Evolutionary conservation across 495 filamentous ascomycete species (phyloP).

Genomic region (Opeltia flavorubescens): DNA sequence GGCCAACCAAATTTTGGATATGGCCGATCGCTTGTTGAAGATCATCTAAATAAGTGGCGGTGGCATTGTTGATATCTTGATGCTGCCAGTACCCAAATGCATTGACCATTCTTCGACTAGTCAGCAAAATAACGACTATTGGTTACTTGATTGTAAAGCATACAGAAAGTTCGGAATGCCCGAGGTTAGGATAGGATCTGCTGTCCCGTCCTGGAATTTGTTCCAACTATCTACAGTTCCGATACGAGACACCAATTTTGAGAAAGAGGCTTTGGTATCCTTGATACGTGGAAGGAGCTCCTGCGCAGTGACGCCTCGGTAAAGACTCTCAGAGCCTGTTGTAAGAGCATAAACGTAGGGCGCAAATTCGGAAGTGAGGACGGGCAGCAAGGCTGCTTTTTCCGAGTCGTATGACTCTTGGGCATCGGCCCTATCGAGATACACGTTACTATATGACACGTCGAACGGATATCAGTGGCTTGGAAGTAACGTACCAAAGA

Average conservation of each 20-base stretch:
- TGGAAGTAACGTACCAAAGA: conserved; percentile 42
- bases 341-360: conserved; percentile 59
- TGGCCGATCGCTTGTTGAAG: conserved; percentile 56
- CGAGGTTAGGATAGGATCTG: conserved; percentile 46
- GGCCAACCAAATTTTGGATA: conserved; percentile 47
- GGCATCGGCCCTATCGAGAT: conserved; percentile 45
- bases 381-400: conserved; percentile 39
- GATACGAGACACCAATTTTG: conserved; percentile 34
- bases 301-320: conserved; percentile 49
- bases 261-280: conserved; percentile 40
- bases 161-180: conserved; percentile 52
- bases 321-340: conserved; percentile 64
- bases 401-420: conserved; percentile 50
- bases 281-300: conserved; percentile 50
- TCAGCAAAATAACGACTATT: not conserved
- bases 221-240: conserved; percentile 79
- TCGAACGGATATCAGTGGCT: too few relatives aligned
- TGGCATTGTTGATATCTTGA: conserved; percentile 45
- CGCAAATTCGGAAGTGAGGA: conserved; percentile 33
- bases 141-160: conserved; percentile 9
- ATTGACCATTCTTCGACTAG: conserved; percentile 43
- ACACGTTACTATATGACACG: not conserved
- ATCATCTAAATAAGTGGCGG: conserved; percentile 59
- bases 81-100: conserved; percentile 83
- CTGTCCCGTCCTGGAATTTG: conserved; percentile 61